Conservation (phyloP, 345 rosid genomes). For the Acer campestre region DNA sequence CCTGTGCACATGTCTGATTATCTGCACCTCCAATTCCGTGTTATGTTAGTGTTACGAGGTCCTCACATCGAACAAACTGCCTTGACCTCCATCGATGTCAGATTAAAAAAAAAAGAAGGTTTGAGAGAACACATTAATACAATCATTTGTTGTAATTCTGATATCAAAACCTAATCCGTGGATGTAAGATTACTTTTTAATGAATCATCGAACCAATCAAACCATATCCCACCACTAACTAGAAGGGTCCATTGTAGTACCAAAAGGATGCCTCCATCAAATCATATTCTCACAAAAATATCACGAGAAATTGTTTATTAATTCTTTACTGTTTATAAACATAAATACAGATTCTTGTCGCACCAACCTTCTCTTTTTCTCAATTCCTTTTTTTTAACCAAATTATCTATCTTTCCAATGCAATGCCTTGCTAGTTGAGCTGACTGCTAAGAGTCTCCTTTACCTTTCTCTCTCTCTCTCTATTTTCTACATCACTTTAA, state of each 20-base stretch:
- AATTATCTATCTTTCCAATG: conserved; percentile 27
- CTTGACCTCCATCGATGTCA: no score
- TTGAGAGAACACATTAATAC: no score
- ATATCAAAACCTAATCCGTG: no score
- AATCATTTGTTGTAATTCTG: no score
- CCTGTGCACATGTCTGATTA: no score
- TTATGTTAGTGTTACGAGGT: no score
- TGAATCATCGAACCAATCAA: neutral
- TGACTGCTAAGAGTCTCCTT: conserved; percentile 3
- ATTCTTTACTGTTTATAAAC: neutral
- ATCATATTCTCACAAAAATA: conserved; percentile 8
- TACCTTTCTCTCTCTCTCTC: conserved; percentile 26
- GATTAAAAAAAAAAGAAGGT: no score
- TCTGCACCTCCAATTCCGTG: no score
- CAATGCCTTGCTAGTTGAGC: conserved; percentile 17
- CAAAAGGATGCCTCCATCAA: neutral
- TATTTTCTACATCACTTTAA: neutral
- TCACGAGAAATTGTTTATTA: neutral
- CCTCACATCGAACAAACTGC: no score
- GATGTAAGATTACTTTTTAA: no score
- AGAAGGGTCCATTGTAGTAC: neutral
- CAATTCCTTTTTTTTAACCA: conserved; percentile 19
- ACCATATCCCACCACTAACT: neutral
- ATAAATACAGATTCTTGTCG: conserved; percentile 14
- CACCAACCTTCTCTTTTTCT: conserved; percentile 26